phyloP scores from a whole-genome alignment of 768 basidiomycete genomes.

The Pleurotus cornucopiae region DNA sequence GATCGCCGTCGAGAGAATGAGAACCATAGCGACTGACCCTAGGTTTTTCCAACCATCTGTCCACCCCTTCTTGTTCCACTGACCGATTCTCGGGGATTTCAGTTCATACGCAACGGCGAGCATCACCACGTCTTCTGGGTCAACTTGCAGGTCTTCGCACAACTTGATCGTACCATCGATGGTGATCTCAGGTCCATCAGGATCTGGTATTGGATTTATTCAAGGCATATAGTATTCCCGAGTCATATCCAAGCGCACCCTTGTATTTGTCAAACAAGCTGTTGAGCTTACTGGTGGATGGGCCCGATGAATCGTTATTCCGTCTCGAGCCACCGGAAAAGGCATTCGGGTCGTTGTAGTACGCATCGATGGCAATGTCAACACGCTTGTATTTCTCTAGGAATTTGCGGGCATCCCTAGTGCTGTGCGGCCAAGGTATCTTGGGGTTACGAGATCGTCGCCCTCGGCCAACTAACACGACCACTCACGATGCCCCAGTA shows the following conservation, averaged over 20 bases:
- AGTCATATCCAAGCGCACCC: constrained; percentile 32
- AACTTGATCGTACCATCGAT: constrained; percentile 79
- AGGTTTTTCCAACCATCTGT: constrained; percentile 74
- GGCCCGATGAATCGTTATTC: constrained; percentile 20
- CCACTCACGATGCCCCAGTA: constrained; percentile 68
- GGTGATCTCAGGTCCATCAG: constrained; percentile 57
- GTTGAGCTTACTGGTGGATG: constrained; percentile 51
- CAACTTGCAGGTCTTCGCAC: constrained; percentile 63
- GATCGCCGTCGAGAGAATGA: too few species aligned
- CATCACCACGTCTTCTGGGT: constrained; percentile 80
- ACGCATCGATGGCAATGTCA: constrained; percentile 73
- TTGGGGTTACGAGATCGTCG: not conserved
- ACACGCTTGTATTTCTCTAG: constrained; percentile 66
- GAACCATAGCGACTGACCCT: constrained; percentile 41
- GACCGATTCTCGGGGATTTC: constrained; percentile 68
- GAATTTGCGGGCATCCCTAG: constrained; percentile 62
- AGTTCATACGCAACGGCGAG: constrained; percentile 80
- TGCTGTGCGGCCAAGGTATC: constrained; percentile 19
- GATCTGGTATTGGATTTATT: constrained; percentile 34
- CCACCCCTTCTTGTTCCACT: constrained; percentile 72
- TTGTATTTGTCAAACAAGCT: constrained; percentile 66
- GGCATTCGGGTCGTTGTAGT: constrained; percentile 51
- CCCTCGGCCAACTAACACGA: not conserved
- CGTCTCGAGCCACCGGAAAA: constrained; percentile 21
- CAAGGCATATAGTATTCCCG: not conserved